These are phyloP conservation scores for Lumnitzera racemosa DNA, from an alignment of 345 rosid genomes.

Conservation along the genomic window DNA sequence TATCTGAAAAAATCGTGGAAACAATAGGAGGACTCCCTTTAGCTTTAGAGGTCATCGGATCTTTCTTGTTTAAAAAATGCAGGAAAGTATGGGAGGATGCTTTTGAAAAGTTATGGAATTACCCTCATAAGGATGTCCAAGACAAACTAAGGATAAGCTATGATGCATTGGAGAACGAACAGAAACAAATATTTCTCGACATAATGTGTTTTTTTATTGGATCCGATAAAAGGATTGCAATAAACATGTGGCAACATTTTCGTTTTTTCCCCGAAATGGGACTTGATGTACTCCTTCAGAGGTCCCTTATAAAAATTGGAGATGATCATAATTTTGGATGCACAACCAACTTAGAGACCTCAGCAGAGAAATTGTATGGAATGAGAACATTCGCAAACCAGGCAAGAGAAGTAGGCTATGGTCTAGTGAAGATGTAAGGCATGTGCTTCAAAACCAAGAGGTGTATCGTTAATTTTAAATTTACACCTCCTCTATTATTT, in stretches of 20 bases:
- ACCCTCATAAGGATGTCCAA: background rate
- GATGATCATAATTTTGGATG: background rate
- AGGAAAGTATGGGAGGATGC: background rate
- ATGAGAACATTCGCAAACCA: too few species aligned
- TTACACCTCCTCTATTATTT: too few species aligned
- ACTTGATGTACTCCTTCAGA: background rate
- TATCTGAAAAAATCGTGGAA: background rate
- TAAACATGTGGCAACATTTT: background rate
- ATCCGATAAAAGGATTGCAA: background rate
- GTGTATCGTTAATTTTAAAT: too few species aligned
- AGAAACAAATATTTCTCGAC: background rate
- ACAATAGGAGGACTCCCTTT: slow-evolving; percentile 3
- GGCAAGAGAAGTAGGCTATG: too few species aligned
- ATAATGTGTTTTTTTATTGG: slow-evolving; percentile 6
- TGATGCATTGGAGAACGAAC: background rate
- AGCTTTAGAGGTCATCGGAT: background rate
- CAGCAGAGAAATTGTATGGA: too few species aligned
- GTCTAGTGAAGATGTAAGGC: too few species aligned
- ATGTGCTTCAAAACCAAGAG: too few species aligned
- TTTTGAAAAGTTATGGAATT: background rate
- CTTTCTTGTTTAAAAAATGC: rapidly evolving
- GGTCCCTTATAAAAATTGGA: background rate
- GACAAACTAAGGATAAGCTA: background rate
- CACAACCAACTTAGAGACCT: background rate
- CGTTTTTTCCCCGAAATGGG: background rate